Evolutionary conservation across 1,139 yeast species (phyloP), one percentile per base, ranked within the genome.

Genomic region (Protomyces lactucae-debilis): DNA sequence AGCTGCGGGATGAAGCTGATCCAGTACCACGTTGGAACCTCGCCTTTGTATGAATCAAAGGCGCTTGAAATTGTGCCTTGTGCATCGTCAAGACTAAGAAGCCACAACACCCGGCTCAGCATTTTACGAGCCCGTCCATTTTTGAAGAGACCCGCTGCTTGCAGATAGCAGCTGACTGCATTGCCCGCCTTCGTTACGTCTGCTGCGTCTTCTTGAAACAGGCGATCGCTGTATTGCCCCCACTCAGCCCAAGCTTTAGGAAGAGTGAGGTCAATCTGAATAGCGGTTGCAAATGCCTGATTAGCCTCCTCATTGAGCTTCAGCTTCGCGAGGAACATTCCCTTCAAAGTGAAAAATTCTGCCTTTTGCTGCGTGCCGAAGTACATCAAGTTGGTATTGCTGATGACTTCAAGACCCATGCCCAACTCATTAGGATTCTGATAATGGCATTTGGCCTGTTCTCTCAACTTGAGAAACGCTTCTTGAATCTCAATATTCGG

Each of bases 201-300:
- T 60, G 80, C 83, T 0, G 95, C 93, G 69, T 86, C 86, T 70
- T 90, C 96, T 70, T 89, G 88, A 75, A 90, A 86, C 60, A 97
- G 80, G 56, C 87, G 84, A 70, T 95, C 99, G 73, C 91, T 93
- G 77, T 91, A 95, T 73, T 85, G 85, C 67, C 99, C 99, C 99
- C 99, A 95, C 75, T 95, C 98, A 1, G 98, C 98, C 99, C 99
- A 95, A 0, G 99, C 99, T 73, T 93, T 93, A 1, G 99, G 97
- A 64, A 93, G 77, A 71, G 91, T 90, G 71, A 92, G 82, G 73
- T 95, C 99, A 67, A 92, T 86, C 75, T 93, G 98, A 28, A 95
- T 98, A 3, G 99, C 97, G 0, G 97, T 88, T 0, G 98, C 96
- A 78, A 93, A 93, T 0, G 97, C 97, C 73, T 92, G 96, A 73